Evolutionary conservation across 441 rosid species (phyloP).

Genomic region (Pelargonium australe): DNA sequence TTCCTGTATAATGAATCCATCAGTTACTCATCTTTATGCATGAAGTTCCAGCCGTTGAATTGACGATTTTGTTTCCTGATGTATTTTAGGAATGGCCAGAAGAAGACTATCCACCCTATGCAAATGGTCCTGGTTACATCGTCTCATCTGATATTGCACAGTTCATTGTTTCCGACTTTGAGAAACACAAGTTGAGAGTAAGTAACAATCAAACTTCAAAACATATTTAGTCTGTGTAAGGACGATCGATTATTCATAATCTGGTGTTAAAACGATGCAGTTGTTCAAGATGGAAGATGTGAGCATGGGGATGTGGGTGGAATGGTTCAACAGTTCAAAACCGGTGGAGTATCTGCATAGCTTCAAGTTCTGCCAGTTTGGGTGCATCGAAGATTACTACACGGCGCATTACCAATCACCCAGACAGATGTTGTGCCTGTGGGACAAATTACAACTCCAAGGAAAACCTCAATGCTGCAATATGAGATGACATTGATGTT

Average conservation of each 20-base stretch:
- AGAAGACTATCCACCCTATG: conserved; percentile 5
- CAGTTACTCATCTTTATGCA: too few relatives aligned
- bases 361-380: conserved; percentile 4
- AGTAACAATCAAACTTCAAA: not conserved
- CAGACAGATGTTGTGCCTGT: not conserved
- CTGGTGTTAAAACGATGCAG: not conserved
- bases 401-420: conserved; percentile 3
- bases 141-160: conserved; percentile 3
- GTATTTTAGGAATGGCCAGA: conserved; percentile 2
- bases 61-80: not conserved
- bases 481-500: not conserved
- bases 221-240: too few relatives aligned
- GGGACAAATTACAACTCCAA: not conserved
- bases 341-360: conserved; percentile 2
- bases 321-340: not conserved
- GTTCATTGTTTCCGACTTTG: conserved; percentile 3
- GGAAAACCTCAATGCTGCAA: conserved; percentile 7
- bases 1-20: too few relatives aligned
- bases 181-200: conserved; percentile 5
- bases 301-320: conserved; percentile 9
- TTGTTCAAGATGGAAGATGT: conserved; percentile 8
- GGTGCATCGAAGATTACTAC: conserved; percentile 5
- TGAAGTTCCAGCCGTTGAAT: not conserved
- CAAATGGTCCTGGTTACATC: not conserved
- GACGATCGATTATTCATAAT: too few relatives aligned